Percentiles rank a stretch among this genome's conserved stretches.
phyloP scores from a whole-genome alignment of 2,329 filamentous ascomycete genomes.

The Epichloe baconii region DNA sequence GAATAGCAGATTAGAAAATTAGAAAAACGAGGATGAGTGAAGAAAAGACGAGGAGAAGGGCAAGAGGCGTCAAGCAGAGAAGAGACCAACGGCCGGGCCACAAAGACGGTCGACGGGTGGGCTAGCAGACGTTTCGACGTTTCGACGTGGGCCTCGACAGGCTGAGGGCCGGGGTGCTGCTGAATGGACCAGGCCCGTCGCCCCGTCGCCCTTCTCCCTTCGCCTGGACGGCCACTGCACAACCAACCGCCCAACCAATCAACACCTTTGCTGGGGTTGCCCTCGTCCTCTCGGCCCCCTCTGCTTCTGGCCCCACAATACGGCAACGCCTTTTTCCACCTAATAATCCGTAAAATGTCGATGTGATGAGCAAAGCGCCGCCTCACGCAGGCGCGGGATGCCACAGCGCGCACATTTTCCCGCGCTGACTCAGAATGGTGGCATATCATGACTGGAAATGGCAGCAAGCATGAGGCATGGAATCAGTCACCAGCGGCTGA shows the following conservation, averaged over 20 bases:
- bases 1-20: background rate
- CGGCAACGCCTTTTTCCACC: background rate
- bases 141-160: constrained; percentile 1
- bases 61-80: constrained; percentile 1
- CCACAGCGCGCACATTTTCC: background rate
- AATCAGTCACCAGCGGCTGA: too few species aligned
- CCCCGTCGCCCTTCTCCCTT: too few species aligned
- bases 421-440: background rate
- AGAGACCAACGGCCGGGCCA: constrained; percentile 4
- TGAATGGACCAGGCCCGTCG: background rate
- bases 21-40: background rate
- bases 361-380: too few species aligned
- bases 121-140: background rate
- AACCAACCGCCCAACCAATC: too few species aligned
- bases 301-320: background rate
- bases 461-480: background rate
- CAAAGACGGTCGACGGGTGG: constrained; percentile 1
- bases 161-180: background rate
- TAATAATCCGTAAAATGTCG: too few species aligned
- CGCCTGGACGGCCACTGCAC: too few species aligned
- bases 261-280: background rate
- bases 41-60: background rate
- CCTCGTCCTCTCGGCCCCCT: background rate
- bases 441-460: background rate
- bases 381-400: background rate